Base-by-base conservation (phyloP, 306 rosid genomes). In the Cyamopsis tetragonoloba region DNA sequence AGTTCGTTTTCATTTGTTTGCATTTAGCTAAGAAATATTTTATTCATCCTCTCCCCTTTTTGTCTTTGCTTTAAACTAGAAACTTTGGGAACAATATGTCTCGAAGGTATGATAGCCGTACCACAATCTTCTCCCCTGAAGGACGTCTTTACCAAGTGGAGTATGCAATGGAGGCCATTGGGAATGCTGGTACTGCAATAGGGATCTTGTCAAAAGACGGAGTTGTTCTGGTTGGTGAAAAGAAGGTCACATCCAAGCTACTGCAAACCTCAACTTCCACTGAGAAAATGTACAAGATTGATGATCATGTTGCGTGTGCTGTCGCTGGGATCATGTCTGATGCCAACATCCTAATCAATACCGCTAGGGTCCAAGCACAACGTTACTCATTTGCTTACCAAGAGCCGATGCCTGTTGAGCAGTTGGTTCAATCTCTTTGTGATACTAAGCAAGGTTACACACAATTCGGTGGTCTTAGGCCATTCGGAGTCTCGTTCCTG, bases 391-490 rank as follows among this genome's bases (percentile, higher is more conserved):
- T 23, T 9, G 66, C 79, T 6, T 81, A 81, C 74, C 85, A 81
- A 68, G 85, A 81, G 80, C 80, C 85, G 1, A 81, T 81, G 82
- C 85, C 85, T 2, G 85, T 81, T 62, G 85, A 81, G 76, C 82
- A 77, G 63, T 64, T 81, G 61, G 85, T 81, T 62, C 85, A 81
- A 68, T 81, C 85, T 39, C 85, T 81, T 0, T 81, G 85, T 27
- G 85, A 81, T 57, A 81, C 85, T 2, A 81, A 81, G 80, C 85
- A 81, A 69, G 82, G 85, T 10, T 81, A 81, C 57, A 81, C 85
- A 1, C 85, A 81, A 48, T 81, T 73, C 15, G 85, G 85, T 26
- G 85, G 85, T 63, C 85, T 81, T 13, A 63, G 85, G 4, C 85
- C 82, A 0, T 81, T 81, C 28, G 85, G 85, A 49, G 85, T 81